Conservation (phyloP, 106 monocot species). For the Phalaenopsis equestris region DNA sequence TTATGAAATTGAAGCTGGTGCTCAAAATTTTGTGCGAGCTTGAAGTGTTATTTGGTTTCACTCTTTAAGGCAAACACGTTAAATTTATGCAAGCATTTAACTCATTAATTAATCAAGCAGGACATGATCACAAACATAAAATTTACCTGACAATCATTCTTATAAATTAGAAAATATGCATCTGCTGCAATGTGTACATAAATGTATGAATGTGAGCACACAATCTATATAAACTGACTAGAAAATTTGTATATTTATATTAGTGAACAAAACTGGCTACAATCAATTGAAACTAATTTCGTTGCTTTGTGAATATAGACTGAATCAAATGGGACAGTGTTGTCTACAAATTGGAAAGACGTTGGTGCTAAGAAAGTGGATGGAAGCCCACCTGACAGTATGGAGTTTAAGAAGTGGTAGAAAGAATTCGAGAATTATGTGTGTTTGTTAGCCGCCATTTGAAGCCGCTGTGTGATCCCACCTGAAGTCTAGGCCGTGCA, state of each 20-base stretch:
- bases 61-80: too few relatives aligned
- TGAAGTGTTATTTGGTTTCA: too few relatives aligned
- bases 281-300: neutral
- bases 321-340: slow-evolving; percentile 79
- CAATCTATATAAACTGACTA: neutral
- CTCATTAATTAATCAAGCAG: neutral
- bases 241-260: too few relatives aligned
- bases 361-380: slow-evolving; percentile 64
- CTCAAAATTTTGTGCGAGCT: neutral
- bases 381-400: slow-evolving; percentile 55
- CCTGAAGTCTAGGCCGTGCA: too few relatives aligned
- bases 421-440: slow-evolving; percentile 8
- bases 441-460: neutral
- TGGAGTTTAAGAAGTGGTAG: slow-evolving; percentile 65
- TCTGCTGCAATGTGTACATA: too few relatives aligned
- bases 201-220: too few relatives aligned
- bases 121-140: neutral
- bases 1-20: neutral
- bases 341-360: slow-evolving; percentile 75
- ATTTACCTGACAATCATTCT: neutral
- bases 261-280: too few relatives aligned
- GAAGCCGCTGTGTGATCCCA: neutral
- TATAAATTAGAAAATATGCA: too few relatives aligned
- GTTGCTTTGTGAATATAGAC: slow-evolving; percentile 28
- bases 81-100: too few relatives aligned